Percentiles rank a stretch among this genome's conserved stretches.
Conservation (phyloP, 106 monocot species). For the Acorus gramineus region DNA sequence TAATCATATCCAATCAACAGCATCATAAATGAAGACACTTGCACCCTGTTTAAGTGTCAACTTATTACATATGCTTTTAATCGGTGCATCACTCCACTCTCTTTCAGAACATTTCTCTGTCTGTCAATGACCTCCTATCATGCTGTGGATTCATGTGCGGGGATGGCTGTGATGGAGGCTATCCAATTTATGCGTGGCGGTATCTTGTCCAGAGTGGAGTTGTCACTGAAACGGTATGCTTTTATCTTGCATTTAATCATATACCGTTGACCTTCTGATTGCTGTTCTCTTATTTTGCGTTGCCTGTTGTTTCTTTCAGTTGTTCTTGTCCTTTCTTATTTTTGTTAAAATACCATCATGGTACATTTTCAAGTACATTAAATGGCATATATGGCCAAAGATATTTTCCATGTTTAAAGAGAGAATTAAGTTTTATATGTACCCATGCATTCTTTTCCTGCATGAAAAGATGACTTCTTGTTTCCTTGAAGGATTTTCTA, state of each 20-base stretch:
- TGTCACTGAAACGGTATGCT: conserved; percentile 83
- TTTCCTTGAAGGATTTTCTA: too few species aligned
- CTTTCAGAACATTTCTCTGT: conserved; percentile 70
- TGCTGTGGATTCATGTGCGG: conserved; percentile 96
- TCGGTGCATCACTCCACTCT: neutral
- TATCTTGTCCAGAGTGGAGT: conserved; percentile 85
- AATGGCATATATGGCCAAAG: too few species aligned
- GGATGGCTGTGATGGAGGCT: conserved; percentile 98
- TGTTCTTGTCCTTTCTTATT: neutral
- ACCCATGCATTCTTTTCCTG: too few species aligned
- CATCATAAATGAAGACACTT: too few species aligned
- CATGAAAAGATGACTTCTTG: too few species aligned
- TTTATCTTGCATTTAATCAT: too few species aligned
- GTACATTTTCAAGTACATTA: too few species aligned
- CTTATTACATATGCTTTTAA: neutral
- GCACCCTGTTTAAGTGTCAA: neutral
- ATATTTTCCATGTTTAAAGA: too few species aligned
- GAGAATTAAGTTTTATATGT: too few species aligned
- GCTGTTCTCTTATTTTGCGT: neutral
- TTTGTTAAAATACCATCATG: neutral
- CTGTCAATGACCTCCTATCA: conserved; percentile 83
- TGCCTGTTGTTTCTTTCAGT: neutral
- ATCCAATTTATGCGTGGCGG: conserved; percentile 75
- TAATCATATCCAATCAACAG: too few species aligned
- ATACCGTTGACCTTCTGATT: too few species aligned